Conservation (phyloP, 2,329 filamentous ascomycete species). For the Pseudocercospora musae region DNA sequence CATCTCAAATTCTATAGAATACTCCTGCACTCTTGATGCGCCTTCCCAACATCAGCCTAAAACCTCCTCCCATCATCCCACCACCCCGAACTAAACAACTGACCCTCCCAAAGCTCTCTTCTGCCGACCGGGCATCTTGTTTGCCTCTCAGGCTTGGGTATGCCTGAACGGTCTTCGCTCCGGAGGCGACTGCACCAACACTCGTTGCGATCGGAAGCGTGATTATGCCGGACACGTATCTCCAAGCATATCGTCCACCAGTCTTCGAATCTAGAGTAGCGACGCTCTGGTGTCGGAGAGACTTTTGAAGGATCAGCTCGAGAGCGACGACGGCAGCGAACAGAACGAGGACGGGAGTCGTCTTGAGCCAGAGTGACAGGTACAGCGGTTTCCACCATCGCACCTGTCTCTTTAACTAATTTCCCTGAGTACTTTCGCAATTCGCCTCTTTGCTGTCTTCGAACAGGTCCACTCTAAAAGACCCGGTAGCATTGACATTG, state of each 20-base stretch:
- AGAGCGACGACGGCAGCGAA: background rate
- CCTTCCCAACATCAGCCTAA: background rate
- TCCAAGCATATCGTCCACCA: background rate
- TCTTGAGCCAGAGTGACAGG: background rate
- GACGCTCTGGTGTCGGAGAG: background rate
- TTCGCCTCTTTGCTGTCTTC: background rate
- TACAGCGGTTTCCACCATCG: background rate
- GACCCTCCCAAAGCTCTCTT: background rate
- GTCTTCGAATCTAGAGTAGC: background rate
- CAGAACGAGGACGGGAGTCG: background rate
- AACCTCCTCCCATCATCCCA: background rate
- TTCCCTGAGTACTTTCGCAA: background rate
- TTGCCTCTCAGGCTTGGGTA: background rate
- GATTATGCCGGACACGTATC: background rate
- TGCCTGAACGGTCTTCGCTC: background rate
- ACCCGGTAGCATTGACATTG: background rate
- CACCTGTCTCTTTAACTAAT: background rate
- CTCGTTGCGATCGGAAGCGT: background rate
- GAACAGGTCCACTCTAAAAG: background rate
- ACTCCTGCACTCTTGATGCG: background rate
- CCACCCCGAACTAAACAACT: background rate
- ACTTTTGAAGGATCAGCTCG: background rate
- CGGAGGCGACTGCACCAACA: background rate
- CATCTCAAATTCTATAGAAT: too few species aligned
- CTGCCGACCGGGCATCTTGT: background rate